Evolutionary conservation across 257 asterid species (phyloP), one percentile per base, ranked within the genome.

Genomic region (Apocynum venetum): DNA sequence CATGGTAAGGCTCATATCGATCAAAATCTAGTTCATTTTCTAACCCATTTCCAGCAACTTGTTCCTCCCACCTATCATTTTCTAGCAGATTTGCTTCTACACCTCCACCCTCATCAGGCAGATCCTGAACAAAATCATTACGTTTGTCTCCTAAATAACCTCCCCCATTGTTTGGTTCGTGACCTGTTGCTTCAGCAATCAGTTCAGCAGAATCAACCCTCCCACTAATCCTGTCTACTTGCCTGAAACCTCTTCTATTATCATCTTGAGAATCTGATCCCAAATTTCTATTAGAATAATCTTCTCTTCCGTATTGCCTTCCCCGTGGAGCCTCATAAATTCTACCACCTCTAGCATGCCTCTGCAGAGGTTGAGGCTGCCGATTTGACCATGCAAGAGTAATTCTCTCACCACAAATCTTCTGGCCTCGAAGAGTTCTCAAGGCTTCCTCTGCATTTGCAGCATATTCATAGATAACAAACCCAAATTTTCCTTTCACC

Each of bases 401-500:
- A 47, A 91, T 79, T 46, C 84, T 81, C 85, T 86, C 85, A 25
- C 93, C 92, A 78, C 93, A 91, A 38, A 91, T 88, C 77, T 82
- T 88, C 71, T 83, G 84, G 55, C 93, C 92, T 72, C 82, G 79
- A 44, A 90, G 89, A 31, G 85, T 76, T 82, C 85, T 84, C 66
- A 90, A 84, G 70, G 96, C 91, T 79, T 82, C 82, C 74, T 91
- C 96, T 60, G 85, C 97, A 78, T 86, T 78, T 46, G 89, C 83
- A 64, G 87, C 91, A 78, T 84, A 87, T 60, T 88, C 89, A 78
- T 84, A 91, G 68, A 84, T 89, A 63, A 86, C 91, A 81, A 88
- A 91, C 25, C 92, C 92, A 67, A 79, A 91, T 75, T 80, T 87
- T 81, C 85, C 93, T 81, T 82, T 86, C 74, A 91, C 76, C 75